Evolutionary conservation across 306 rosid species (phyloP), one percentile per base, ranked within the genome.

Genomic region (Comarum palustre): DNA sequence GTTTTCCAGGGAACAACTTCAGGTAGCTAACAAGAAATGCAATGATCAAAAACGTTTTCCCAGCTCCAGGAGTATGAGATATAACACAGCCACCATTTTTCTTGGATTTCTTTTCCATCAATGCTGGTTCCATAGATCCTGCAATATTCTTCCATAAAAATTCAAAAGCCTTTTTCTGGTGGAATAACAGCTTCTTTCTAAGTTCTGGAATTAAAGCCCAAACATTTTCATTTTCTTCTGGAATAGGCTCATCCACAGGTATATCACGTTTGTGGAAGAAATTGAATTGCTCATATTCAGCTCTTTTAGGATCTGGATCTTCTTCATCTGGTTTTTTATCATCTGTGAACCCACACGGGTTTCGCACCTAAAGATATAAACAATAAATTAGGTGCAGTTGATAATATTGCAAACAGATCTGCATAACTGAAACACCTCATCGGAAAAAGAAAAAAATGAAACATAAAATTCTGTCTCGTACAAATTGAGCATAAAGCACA

Each of bases 41-140:
- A 73, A 93, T 93, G 12, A 87, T 83, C 66, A 90, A 87, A 69
- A 89, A 87, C 22, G 98, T 93, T 81, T 93, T 90, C 41, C 98
- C 97, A 12, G 97, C 92, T 58, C 98, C 96, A 4, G 98, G 98
- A 73, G 97, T 1, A 85, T 93, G 98, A 72, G 98, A 93, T 66
- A 93, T 81, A 76, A 93, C 98, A 76, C 98, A 93, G 67, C 97
- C 97, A 4, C 98, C 98, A 22, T 66, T 83, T 68, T 54, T 82
- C 82, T 79, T 77, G 70, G 97, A 73, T 8, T 72, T 63, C 73
- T 51, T 66, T 51, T 87, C 77, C 89, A 84, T 86, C 8, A 59
- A 69, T 66, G 81, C 57, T 5, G 96, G 98, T 55, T 79, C 74
- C 79, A 81, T 57, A 8, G 98, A 89, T 48, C 98, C 97, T 14